Conservation (phyloP, 2,329 filamentous ascomycete species). For the Sporothrix inflata region DNA sequence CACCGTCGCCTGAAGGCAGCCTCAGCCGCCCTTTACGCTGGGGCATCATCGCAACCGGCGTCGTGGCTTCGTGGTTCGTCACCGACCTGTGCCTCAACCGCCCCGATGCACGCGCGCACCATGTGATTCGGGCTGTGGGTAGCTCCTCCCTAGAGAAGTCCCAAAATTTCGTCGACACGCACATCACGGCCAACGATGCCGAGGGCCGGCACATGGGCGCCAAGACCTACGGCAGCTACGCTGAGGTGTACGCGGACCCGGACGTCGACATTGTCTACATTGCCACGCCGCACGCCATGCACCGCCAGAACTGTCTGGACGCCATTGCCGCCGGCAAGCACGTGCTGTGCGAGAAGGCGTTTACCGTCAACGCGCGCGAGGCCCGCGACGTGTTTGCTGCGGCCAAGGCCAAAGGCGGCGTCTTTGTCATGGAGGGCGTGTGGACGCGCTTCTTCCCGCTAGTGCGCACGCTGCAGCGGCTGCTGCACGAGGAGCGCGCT, state of each 20-base stretch:
- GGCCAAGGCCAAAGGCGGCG: slow-evolving; percentile 43
- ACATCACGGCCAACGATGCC: slow-evolving; percentile 32
- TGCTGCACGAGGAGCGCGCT: slow-evolving; percentile 46
- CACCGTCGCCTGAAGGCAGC: neutral
- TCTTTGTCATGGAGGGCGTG: slow-evolving; percentile 53
- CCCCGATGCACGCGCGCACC: slow-evolving; percentile 41
- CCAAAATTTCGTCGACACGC: slow-evolving; percentile 44
- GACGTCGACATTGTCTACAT: slow-evolving; percentile 52
- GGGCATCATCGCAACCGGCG: slow-evolving; percentile 47
- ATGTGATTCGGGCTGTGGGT: slow-evolving; percentile 46
- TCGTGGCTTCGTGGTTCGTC: slow-evolving; percentile 51
- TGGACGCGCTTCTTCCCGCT: slow-evolving; percentile 51
- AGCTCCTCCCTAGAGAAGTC: slow-evolving; percentile 43
- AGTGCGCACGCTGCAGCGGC: slow-evolving; percentile 40
- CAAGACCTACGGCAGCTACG: slow-evolving; percentile 44
- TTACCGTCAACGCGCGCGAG: slow-evolving; percentile 47
- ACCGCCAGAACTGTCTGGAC: slow-evolving; percentile 49
- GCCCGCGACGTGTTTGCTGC: slow-evolving; percentile 46
- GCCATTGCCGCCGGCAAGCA: slow-evolving; percentile 50
- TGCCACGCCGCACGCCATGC: slow-evolving; percentile 50
- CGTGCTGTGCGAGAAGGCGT: slow-evolving; percentile 52
- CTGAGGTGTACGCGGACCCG: slow-evolving; percentile 46
- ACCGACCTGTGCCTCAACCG: slow-evolving; percentile 44
- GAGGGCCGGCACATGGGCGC: neutral
- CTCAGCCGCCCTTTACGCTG: slow-evolving; percentile 37